Evolutionary conservation across 352 stramenopile species (phyloP), one percentile per base, ranked within the genome.

Genomic region (Globisporangium irregulare): DNA sequence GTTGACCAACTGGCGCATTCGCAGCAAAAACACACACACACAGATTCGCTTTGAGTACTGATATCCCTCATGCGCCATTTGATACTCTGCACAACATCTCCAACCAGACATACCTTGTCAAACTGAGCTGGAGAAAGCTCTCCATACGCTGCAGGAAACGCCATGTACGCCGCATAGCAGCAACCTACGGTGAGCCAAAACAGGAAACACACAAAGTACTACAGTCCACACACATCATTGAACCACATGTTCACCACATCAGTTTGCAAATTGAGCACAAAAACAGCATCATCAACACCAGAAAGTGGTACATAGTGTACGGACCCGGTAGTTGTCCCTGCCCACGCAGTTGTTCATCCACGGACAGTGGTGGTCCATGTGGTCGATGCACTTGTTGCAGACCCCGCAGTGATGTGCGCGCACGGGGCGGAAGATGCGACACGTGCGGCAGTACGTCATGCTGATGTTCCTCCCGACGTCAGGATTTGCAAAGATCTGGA

Each of bases 301-400:
- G 12, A 51, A 9, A 41, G 53, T 2, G 53, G 36, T 24, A n/a
- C n/a, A 46, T 4, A 18, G 27, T 32, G 27, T 32, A 32, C 77
- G 15, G 80, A 89, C 81, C 59, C 80, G 98, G 82, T 99, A 97
- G 78, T 99, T 99, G 67, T 94, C 86, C 54, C 97, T 94, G 54
- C 96, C 97, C 59, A 99, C 89, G 74, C 95, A 99, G 81, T 99
- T 99, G 74, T 99, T 99, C 7, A 99, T 87, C 96, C 96, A 99
- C n/a, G 95, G 95, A 68, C 96, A 98, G 77, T 99, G 94, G 84
- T 99, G 97, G 73, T 99, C 97, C 93, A 99, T 98, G 75, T 98
- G 94, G 48, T 97, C 88, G 61, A 98, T 92, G 63, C 93, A 98
- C 62, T 87, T 70, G 62, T 93, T 76, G 76, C 93, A 98, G 18